These are phyloP conservation scores for Neoboletus brunneissimus DNA, from an alignment of 768 basidiomycete species.

Conservation along the genomic window DNA sequence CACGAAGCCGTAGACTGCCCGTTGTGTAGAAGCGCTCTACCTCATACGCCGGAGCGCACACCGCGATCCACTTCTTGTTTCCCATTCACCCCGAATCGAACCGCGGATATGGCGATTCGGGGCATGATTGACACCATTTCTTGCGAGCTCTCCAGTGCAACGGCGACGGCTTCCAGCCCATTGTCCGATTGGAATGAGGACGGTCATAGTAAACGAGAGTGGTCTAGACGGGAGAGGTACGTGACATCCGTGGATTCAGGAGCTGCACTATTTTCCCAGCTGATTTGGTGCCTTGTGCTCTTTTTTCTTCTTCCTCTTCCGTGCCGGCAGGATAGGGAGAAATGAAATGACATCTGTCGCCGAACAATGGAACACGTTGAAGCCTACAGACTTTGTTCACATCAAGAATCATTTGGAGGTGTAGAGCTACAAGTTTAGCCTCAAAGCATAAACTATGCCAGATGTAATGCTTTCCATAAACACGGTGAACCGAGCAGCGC, in stretches of 20 bases:
- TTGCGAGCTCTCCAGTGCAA: constrained; percentile 36
- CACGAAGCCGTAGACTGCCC: constrained; percentile 68
- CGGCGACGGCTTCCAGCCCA: constrained; percentile 31
- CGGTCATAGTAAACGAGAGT: constrained; percentile 51
- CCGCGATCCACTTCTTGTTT: constrained; percentile 52
- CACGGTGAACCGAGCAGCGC: constrained; percentile 3
- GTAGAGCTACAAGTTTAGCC: neutral
- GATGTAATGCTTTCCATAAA: constrained; percentile 16
- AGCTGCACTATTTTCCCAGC: constrained; percentile 1
- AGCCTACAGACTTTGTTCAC: constrained; percentile 48
- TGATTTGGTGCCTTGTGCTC: constrained; percentile 5
- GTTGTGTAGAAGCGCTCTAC: constrained; percentile 56
- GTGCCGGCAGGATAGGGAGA: constrained; percentile 47
- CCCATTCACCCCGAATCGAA: constrained; percentile 64
- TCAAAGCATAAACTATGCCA: constrained; percentile 21
- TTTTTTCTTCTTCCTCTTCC: neutral
- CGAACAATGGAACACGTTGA: constrained; percentile 47
- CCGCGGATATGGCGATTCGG: constrained; percentile 49
- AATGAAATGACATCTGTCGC: constrained; percentile 51
- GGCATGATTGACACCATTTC: constrained; percentile 51
- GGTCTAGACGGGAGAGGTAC: constrained; percentile 56
- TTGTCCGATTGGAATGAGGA: constrained; percentile 52
- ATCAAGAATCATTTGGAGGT: constrained; percentile 57
- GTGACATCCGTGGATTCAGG: constrained; percentile 24
- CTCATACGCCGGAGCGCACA: constrained; percentile 47